A percentile compares a stretch with the other conserved stretches of the same genome.
Evolutionary conservation across 2,329 filamentous ascomycete genomes (phyloP).

Genomic region (Fusarium equiseti): DNA sequence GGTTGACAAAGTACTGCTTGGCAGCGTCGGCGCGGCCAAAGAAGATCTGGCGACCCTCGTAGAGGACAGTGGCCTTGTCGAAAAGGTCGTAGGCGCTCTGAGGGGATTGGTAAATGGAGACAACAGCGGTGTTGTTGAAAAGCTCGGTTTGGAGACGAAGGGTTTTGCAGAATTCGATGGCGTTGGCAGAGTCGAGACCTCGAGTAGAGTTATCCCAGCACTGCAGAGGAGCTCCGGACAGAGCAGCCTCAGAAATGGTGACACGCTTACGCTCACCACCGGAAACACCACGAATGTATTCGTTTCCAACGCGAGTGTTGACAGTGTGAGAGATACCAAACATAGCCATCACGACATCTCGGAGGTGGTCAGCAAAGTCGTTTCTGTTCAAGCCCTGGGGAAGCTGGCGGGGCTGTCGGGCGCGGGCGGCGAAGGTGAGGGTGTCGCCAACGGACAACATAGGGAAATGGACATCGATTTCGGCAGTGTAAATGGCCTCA

Average conservation of each 20-base stretch:
- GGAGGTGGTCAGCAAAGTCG: slow-evolving; percentile 71
- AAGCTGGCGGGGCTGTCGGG: slow-evolving; percentile 72
- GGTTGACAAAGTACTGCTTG: slow-evolving; percentile 72
- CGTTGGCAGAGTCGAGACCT: slow-evolving; percentile 80
- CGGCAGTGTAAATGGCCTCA: slow-evolving; percentile 88
- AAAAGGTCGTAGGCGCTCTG: slow-evolving; percentile 74
- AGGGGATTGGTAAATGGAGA: slow-evolving; percentile 80
- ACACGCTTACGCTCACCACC: slow-evolving; percentile 80
- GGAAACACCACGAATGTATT: slow-evolving; percentile 79
- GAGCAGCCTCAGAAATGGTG: slow-evolving; percentile 70
- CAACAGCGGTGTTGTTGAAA: slow-evolving; percentile 72
- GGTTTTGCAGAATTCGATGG: slow-evolving; percentile 80
- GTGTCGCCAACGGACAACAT: slow-evolving; percentile 83
- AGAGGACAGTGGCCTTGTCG: slow-evolving; percentile 69
- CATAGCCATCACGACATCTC: slow-evolving; percentile 80
- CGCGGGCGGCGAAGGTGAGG: slow-evolving; percentile 79
- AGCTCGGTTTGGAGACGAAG: slow-evolving; percentile 76
- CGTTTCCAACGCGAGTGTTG: slow-evolving; percentile 80
- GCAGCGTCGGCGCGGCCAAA: slow-evolving; percentile 72
- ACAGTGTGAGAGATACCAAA: slow-evolving; percentile 80
- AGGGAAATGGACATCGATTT: slow-evolving; percentile 86
- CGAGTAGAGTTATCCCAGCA: slow-evolving; percentile 80
- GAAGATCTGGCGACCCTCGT: slow-evolving; percentile 72
- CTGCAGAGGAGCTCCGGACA: slow-evolving; percentile 71
- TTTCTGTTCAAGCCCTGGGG: slow-evolving; percentile 68